Evolutionary conservation across 2,329 filamentous ascomycete genomes (phyloP).

Genomic region (Pestalotiopsis sp.): DNA sequence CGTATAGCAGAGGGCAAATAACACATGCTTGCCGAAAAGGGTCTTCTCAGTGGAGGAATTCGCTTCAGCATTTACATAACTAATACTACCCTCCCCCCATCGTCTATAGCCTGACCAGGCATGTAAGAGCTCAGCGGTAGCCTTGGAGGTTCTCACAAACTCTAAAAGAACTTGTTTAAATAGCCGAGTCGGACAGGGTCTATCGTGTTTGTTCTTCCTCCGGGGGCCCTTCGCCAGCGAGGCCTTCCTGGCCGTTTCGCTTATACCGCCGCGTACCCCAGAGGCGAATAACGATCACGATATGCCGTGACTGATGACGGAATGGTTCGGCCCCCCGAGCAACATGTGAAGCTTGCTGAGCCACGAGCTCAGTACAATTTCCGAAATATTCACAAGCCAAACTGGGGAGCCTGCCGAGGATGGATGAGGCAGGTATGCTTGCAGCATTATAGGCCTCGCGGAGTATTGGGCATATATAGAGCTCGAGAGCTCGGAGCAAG

Average conservation of each 20-base stretch:
- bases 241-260: not conserved
- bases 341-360: slow-evolving; percentile 3
- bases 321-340: not conserved
- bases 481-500: not conserved
- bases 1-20: not conserved
- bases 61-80: slow-evolving; percentile 4
- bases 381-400: slow-evolving; percentile 4
- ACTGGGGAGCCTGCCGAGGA: not conserved
- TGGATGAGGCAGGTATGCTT: slow-evolving; percentile 6
- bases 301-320: slow-evolving; percentile 8
- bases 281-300: not conserved
- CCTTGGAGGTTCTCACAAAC: not conserved
- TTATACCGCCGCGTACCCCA: not conserved
- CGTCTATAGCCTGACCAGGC: not conserved
- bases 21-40: not conserved
- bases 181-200: not conserved
- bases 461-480: not conserved
- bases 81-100: not conserved
- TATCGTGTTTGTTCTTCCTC: not conserved
- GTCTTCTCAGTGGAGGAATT: not conserved
- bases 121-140: not conserved
- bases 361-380: not conserved
- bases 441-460: not conserved
- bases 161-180: not conserved
- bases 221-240: not conserved